Evolutionary conservation across 2,329 filamentous ascomycete species (phyloP), one percentile per base, ranked within the genome.

Genomic region (Chrysosporium keratinophilum): DNA sequence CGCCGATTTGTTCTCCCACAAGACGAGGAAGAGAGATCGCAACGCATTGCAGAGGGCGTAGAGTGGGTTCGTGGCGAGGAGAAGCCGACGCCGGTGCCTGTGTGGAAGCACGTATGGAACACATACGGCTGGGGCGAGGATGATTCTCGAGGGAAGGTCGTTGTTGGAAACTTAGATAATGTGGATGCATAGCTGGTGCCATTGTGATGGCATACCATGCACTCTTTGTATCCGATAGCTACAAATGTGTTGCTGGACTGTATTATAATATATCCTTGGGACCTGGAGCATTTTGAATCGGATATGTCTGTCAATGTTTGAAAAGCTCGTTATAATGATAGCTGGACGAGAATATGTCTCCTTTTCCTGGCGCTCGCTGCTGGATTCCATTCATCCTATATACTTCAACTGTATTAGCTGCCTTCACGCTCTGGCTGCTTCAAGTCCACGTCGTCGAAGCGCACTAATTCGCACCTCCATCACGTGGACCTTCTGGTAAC

Each of bases 11-110:
- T 85, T 65, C 71, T 95, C 20, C 73, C 70, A 11, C 72, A 79
- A 0, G 85, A 86, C 55, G 84, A 89, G 35, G 86, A 90, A 67
- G 79, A 78, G 35, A 78, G 82, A 54, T 84, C 84, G 0, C 74
- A 76, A 44, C 71, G 73, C 54, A 80, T 89, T 52, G 75, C 76
- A 28, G 76, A 85, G 12, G 79, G 82, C 0, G 78, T 84, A 67
- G 81, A 84, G 62, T 83, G 87, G 65, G 71, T 88, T 56, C 80
- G 86, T 67, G 84, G 84, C 15, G 83, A 81, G 76, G 67, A 71
- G 52, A 65, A 64, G 14, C 70, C 70, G 1, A 42, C 53, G 0
- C 60, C 59, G n/a, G 57, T 71, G 15, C 57, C 69, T 4, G 63
- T 67, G 55, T 71, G 69, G 70, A 63, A 69, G 59, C 62, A 61